Evolutionary conservation across 192 early-diverging fungal genomes (phyloP), one percentile per base, ranked within the genome.

Genomic region (Fimicolochytrium jonesii): DNA sequence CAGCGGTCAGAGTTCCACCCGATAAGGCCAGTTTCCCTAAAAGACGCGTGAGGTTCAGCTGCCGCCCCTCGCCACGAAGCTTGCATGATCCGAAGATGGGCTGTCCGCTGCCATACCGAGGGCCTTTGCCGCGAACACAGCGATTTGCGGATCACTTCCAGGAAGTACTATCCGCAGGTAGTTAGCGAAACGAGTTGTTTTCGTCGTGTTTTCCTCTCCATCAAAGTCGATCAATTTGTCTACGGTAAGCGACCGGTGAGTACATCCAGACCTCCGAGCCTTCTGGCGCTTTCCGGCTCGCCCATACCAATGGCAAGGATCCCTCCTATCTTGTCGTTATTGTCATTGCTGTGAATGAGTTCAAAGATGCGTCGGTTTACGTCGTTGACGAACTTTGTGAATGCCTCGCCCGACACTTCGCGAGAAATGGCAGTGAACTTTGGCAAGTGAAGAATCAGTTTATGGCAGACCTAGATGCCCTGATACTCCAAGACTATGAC

Each of bases 171-270:
- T 81, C 6, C 87, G 77, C 43, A 92, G 68, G 61, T 92, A 92
- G 55, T 91, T 92, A 5, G 87, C 83, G 57, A 89, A 92, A 39
- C 90, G 79, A 20, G 84, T 90, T 17, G 81, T 75, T 69, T 89
- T 85, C 42, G 81, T 86, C 18, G 87, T 83, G 69, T 90, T 91
- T 58, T 89, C 88, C 59, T 90, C 87, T 25, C 61, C 82, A 56
- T 91, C 89, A 29, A 91, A 85, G 32, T 89, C 90, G 53, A 92
- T 90, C 54, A 92, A 59, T 36, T 81, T 83, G 69, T 92, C 90
- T 92, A 68, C 15, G 10, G 33, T 1, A 15, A 6, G 29, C 15
- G 5, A 3, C n/a, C 29, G 15, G 29, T 32, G 4, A 47, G 43
- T 44, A 5, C 2, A 6, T 13, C 18, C 23, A 15, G 3, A 44